Evolutionary conservation across 768 basidiomycete genomes (phyloP).

Genomic region (Tulasnella calospora): DNA sequence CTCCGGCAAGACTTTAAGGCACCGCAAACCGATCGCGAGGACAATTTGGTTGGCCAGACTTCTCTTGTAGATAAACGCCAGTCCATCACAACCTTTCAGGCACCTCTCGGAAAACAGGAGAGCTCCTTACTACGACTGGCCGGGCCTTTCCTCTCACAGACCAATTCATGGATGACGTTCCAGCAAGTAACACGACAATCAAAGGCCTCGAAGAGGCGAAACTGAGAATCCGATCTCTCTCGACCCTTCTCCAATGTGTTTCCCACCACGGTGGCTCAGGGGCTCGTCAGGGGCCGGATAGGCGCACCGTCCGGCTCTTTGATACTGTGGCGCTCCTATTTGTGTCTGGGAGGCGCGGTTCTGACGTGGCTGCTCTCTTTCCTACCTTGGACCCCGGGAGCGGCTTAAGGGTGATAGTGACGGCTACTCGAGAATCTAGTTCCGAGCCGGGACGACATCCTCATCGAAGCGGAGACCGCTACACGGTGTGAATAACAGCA

Average conservation of each 20-base stretch:
- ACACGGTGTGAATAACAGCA: background rate
- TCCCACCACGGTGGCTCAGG: background rate
- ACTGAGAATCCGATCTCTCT: background rate
- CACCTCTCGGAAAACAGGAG: too few relatives aligned
- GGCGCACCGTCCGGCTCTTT: background rate
- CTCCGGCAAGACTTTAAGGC: too few relatives aligned
- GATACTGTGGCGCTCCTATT: background rate
- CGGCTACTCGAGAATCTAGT: background rate
- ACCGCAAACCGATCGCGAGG: too few relatives aligned
- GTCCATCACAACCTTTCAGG: too few relatives aligned
- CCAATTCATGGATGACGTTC: too few relatives aligned
- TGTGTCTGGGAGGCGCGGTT: too few relatives aligned
- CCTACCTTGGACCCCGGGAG: background rate
- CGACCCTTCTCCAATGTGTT: background rate
- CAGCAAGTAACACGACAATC: too few relatives aligned
- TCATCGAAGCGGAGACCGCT: background rate
- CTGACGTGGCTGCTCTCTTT: background rate
- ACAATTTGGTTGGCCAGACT: too few relatives aligned
- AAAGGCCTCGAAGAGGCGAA: too few relatives aligned
- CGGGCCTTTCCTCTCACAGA: too few relatives aligned
- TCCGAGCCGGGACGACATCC: background rate
- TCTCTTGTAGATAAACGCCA: too few relatives aligned
- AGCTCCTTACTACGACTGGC: too few relatives aligned
- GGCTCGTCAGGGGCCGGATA: background rate
- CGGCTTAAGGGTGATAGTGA: background rate